phyloP scores from a whole-genome alignment of 1,284 basidiomycete species.

The Irpex sp. region DNA sequence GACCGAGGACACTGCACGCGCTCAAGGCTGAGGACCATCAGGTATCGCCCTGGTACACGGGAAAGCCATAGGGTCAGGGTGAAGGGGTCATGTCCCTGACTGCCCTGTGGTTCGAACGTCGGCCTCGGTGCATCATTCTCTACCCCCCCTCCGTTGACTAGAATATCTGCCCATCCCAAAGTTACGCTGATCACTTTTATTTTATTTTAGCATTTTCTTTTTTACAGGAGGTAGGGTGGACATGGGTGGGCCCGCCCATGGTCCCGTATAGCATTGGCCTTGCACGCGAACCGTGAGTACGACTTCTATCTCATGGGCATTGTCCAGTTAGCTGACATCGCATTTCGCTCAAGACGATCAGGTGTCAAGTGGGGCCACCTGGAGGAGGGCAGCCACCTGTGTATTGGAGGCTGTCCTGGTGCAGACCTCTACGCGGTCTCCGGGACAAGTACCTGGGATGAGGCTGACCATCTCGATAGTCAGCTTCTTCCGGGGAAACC shows the following conservation, averaged over 20 bases:
- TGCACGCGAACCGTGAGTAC: not conserved
- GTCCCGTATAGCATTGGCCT: not conserved
- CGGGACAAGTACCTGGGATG: slow-evolving; percentile 5
- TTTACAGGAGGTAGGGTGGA: not conserved
- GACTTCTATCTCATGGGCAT: not conserved
- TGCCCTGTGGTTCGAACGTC: not conserved
- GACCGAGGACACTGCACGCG: not conserved
- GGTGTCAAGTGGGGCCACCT: not conserved
- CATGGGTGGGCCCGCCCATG: not conserved
- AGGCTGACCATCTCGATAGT: not conserved
- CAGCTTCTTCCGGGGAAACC: slow-evolving; percentile 4
- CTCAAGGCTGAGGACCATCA: not conserved
- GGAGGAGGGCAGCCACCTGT: not conserved
- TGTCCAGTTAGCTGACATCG: not conserved
- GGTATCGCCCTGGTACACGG: not conserved
- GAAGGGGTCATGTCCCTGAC: not conserved
- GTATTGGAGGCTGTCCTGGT: slow-evolving; percentile 1
- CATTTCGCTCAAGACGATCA: not conserved
- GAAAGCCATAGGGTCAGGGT: not conserved
- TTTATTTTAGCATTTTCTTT: not conserved
- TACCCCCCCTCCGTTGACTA: not conserved
- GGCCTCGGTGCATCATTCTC: not conserved
- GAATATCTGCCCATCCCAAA: not conserved
- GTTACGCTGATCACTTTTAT: not conserved
- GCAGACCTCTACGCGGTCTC: slow-evolving; percentile 9